phyloP scores from a whole-genome alignment of 441 rosid genomes.

The Melastoma candidum region DNA sequence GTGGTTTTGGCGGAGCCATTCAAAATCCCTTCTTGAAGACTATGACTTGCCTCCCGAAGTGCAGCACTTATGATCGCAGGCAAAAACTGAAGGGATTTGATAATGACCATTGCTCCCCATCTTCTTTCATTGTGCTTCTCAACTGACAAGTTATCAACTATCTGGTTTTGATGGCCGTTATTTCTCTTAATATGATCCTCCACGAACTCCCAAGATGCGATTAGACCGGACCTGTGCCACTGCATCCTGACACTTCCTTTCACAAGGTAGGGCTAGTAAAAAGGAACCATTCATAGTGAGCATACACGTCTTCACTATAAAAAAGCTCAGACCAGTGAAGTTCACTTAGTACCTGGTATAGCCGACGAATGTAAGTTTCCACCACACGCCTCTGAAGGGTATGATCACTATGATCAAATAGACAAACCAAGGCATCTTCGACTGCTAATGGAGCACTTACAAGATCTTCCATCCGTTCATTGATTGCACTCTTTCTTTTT shows the following conservation, averaged over 20 bases:
- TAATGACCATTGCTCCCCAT: slow-evolving; percentile 99
- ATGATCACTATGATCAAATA: slow-evolving; percentile 99
- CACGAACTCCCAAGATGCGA: slow-evolving; percentile 98
- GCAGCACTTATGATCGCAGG: slow-evolving; percentile 70
- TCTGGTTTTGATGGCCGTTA: slow-evolving; percentile 48
- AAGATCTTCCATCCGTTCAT: slow-evolving; percentile 98
- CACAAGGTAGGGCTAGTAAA: slow-evolving; percentile 81
- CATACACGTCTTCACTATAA: slow-evolving; percentile 9
- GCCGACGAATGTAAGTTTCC: slow-evolving; percentile 92
- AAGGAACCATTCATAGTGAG: slow-evolving; percentile 20
- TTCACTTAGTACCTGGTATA: slow-evolving; percentile 65
- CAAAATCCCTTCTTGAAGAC: slow-evolving; percentile 31
- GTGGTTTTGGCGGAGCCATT: slow-evolving; percentile 32
- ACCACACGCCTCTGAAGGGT: slow-evolving; percentile 98
- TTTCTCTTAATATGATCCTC: slow-evolving; percentile 82
- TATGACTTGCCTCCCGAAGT: slow-evolving; percentile 69
- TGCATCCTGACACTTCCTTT: slow-evolving; percentile 99
- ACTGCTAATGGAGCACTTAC: slow-evolving; percentile 96
- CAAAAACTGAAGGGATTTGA: slow-evolving; percentile 83
- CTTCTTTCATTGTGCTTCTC: slow-evolving; percentile 73
- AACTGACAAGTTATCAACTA: slow-evolving; percentile 37
- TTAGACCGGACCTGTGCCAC: slow-evolving; percentile 96
- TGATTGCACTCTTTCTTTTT: slow-evolving; percentile 92
- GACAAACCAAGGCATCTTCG: slow-evolving; percentile 98
- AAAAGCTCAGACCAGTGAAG: slow-evolving; percentile 7